Conservation (phyloP, 2,329 filamentous ascomycete species). For the Parastagonospora avenae region DNA sequence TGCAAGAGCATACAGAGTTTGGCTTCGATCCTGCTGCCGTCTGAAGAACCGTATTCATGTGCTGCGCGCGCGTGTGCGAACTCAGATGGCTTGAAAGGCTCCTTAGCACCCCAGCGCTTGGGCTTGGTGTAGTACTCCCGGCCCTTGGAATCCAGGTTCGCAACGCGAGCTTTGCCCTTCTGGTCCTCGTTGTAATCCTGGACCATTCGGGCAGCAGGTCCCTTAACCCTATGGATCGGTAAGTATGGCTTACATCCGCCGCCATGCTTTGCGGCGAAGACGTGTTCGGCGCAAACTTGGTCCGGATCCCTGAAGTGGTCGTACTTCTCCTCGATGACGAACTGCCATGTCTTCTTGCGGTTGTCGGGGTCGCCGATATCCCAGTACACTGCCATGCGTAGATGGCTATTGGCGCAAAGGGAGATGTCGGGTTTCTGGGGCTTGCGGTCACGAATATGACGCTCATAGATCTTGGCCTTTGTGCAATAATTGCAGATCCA, state of each 20-base stretch:
- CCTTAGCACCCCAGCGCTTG: background rate
- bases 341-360: conserved; percentile 6
- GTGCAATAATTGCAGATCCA: conserved; percentile 3
- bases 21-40: background rate
- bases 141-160: background rate
- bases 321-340: conserved; percentile 9
- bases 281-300: background rate
- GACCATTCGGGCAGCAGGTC: background rate
- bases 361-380: conserved; percentile 16
- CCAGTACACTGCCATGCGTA: conserved; percentile 13
- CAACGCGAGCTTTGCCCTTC: background rate
- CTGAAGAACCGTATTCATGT: background rate
- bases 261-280: background rate
- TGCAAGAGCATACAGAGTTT: conserved; percentile 1
- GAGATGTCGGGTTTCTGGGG: conserved; percentile 8
- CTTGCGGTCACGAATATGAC: background rate
- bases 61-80: background rate
- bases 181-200: conserved; percentile 4
- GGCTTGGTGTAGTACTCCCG: background rate
- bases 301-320: background rate
- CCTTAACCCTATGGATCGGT: background rate
- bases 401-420: conserved; percentile 13
- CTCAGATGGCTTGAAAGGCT: background rate
- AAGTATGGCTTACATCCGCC: background rate
- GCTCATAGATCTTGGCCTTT: conserved; percentile 1